A percentile compares a stretch with the other conserved stretches of the same genome.
These are phyloP conservation scores for Trichoderma asperelloides DNA, from an alignment of 495 filamentous ascomycete genomes.

Conservation along the genomic window DNA sequence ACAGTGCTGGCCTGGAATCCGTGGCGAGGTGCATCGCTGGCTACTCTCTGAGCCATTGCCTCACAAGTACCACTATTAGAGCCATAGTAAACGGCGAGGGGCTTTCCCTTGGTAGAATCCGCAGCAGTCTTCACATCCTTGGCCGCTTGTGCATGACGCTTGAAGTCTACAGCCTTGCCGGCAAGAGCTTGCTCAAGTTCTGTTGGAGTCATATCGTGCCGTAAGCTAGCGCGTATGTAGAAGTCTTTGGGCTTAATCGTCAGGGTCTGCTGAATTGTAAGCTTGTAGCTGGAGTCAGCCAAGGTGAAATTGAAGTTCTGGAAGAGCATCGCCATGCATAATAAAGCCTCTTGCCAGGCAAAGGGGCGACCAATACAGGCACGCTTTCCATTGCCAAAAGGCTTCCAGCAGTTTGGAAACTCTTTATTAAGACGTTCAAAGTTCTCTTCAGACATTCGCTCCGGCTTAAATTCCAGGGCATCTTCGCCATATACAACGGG, in stretches of 20 bases:
- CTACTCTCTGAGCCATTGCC: conserved; percentile 48
- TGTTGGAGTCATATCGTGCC: conserved; percentile 49
- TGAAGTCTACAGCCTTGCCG: no score
- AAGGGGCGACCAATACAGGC: conserved; percentile 49
- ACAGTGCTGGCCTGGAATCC: conserved; percentile 39
- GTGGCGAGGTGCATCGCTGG: conserved; percentile 39
- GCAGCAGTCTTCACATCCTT: neutral
- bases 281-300: conserved; percentile 50
- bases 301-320: conserved; percentile 54
- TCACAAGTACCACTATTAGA: conserved; percentile 64
- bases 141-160: no score
- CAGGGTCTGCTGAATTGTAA: conserved; percentile 61
- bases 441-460: conserved; percentile 54
- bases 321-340: conserved; percentile 46
- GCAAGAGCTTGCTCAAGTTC: conserved; percentile 45
- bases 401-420: conserved; percentile 47
- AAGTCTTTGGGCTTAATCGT: conserved; percentile 72
- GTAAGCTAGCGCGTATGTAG: conserved; percentile 54
- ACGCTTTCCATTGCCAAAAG: conserved; percentile 48
- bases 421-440: conserved; percentile 46
- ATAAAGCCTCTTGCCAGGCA: conserved; percentile 53
- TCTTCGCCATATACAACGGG: conserved; percentile 44
- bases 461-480: conserved; percentile 48
- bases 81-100: conserved; percentile 57
- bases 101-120: neutral